A percentile compares a stretch with the other conserved stretches of the same genome.
Evolutionary conservation across 2,329 filamentous ascomycete genomes (phyloP).

Genomic region (Pseudopyrenochaeta lycopersici): DNA sequence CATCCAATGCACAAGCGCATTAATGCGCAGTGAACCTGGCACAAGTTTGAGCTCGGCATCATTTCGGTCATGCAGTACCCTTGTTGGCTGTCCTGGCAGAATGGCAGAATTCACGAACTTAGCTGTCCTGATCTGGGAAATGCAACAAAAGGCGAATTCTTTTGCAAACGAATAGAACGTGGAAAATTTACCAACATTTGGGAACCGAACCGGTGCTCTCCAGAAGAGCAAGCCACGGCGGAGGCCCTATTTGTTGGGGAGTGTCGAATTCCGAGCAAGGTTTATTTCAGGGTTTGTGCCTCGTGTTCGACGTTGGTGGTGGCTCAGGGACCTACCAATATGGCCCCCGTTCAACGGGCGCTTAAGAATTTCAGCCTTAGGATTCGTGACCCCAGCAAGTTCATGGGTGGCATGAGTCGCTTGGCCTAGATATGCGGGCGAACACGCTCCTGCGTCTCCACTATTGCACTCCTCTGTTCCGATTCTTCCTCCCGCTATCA

Average conservation of each 20-base stretch:
- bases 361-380: not conserved
- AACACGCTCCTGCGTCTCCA: not conserved
- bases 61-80: not conserved
- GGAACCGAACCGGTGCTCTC: not conserved
- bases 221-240: not conserved
- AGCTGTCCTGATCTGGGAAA: not conserved
- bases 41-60: not conserved
- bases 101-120: not conserved
- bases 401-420: not conserved
- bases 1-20: not conserved
- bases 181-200: not conserved
- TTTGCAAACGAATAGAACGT: not conserved
- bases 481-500: not conserved
- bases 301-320: not conserved
- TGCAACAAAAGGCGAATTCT: not conserved
- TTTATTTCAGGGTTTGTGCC: not conserved
- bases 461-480: not conserved
- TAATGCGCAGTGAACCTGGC: not conserved
- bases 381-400: not conserved
- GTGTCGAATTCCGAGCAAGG: not conserved
- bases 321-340: not conserved
- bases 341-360: not conserved
- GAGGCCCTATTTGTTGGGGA: not conserved
- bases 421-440: not conserved
- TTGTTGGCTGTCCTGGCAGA: not conserved